These are phyloP conservation scores for Penicillium crystallinum DNA, from an alignment of 495 filamentous ascomycete genomes.

Conservation along the genomic window DNA sequence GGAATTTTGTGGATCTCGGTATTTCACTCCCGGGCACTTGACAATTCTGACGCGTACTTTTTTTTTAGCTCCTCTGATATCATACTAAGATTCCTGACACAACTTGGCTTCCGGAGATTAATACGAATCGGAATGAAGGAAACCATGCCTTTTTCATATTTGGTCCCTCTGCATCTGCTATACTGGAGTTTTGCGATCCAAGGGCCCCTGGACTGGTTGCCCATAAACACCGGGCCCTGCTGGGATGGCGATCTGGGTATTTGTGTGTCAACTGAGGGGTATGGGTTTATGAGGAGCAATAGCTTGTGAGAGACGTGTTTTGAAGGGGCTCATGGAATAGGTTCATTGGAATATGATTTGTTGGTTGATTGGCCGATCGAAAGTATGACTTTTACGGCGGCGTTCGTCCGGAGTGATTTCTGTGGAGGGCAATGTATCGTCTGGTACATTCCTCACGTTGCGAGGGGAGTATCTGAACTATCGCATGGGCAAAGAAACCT, in stretches of 20 bases:
- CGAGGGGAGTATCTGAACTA: conserved; percentile 1
- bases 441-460: conserved; percentile 25
- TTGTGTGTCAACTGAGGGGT: background rate
- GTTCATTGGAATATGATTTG: too few species aligned
- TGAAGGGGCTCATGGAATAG: too few species aligned
- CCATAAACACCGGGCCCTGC: background rate
- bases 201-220: background rate
- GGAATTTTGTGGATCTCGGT: too few species aligned
- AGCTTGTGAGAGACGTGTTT: too few species aligned
- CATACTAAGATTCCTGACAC: conserved; percentile 8
- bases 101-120: background rate
- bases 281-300: too few species aligned
- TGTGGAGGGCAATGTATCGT: background rate
- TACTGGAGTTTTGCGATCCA: background rate
- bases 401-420: background rate
- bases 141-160: background rate
- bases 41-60: conserved; percentile 4
- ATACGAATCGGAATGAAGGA: conserved; percentile 2
- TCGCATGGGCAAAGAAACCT: conserved; percentile 1
- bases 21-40: background rate
- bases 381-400: background rate
- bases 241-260: background rate
- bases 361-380: too few species aligned
- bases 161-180: background rate
- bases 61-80: background rate